A percentile compares a stretch with the other conserved stretches of the same genome.
Evolutionary conservation across 129 eudicot genomes (phyloP).

Genomic region (Tagetes patula): DNA sequence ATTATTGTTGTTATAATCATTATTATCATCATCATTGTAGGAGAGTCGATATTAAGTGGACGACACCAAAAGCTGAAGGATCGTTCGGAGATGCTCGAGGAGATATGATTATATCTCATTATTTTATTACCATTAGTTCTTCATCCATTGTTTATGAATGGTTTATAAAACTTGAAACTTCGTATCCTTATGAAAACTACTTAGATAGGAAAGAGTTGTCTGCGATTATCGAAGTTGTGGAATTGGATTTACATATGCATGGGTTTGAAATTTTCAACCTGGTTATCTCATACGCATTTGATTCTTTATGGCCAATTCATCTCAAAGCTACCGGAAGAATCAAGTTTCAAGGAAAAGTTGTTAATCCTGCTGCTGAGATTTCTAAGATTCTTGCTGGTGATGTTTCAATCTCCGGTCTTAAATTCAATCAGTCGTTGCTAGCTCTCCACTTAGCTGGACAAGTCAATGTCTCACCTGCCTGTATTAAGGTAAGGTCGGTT

Average conservation of each 20-base stretch:
- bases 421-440: slow-evolving; percentile 91
- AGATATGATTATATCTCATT: slow-evolving; percentile 90
- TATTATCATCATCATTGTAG: slow-evolving; percentile 36
- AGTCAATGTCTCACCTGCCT: slow-evolving; percentile 58
- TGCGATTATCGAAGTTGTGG: slow-evolving; percentile 78
- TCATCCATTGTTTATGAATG: slow-evolving; percentile 91
- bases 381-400: slow-evolving; percentile 74
- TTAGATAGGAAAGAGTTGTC: slow-evolving; percentile 49
- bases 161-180: slow-evolving; percentile 60
- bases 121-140: slow-evolving; percentile 73
- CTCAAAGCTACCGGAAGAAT: slow-evolving; percentile 91
- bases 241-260: slow-evolving; percentile 88
- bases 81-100: slow-evolving; percentile 97
- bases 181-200: slow-evolving; percentile 58
- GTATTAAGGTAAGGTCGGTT: slow-evolving; percentile 53
- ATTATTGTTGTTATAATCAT: not conserved
- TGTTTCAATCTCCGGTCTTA: slow-evolving; percentile 85
- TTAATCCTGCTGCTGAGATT: slow-evolving; percentile 29
- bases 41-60: slow-evolving; percentile 99
- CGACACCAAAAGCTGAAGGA: slow-evolving; percentile 98
- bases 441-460: slow-evolving; percentile 95
- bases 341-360: slow-evolving; percentile 93
- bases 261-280: slow-evolving; percentile 88
- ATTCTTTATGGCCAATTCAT: slow-evolving; percentile 83
- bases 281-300: slow-evolving; percentile 78